phyloP scores from a whole-genome alignment of 345 rosid species.

The Adansonia digitata region DNA sequence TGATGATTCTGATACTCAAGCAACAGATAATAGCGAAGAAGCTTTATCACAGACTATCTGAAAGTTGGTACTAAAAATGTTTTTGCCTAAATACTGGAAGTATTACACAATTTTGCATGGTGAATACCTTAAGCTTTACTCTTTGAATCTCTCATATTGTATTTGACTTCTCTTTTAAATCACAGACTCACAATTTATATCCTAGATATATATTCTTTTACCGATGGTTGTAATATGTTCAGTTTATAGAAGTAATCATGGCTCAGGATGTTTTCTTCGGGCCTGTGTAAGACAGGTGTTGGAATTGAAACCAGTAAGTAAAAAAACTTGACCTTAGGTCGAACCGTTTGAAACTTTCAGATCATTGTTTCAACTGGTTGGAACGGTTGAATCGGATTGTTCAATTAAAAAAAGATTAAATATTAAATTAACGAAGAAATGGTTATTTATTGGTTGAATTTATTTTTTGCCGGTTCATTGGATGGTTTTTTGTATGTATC shows the following conservation, averaged over 20 bases:
- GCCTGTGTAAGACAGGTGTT: not conserved
- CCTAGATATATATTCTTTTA: not conserved
- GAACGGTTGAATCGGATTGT: too few species aligned
- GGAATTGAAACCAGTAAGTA: too few species aligned
- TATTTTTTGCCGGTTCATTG: too few species aligned
- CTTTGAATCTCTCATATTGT: not conserved
- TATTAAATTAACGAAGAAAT: too few species aligned
- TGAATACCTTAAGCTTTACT: not conserved
- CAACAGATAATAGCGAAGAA: conserved; percentile 36
- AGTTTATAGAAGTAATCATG: not conserved
- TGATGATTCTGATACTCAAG: conserved; percentile 18
- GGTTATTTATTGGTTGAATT: too few species aligned
- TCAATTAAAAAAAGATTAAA: too few species aligned
- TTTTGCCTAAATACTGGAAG: not conserved
- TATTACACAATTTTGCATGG: not conserved
- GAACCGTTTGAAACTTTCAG: too few species aligned
- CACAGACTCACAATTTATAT: not conserved
- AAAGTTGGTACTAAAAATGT: not conserved
- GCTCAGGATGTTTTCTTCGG: not conserved
- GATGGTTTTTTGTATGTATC: too few species aligned
- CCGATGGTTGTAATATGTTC: not conserved
- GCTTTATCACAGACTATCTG: conserved; percentile 27
- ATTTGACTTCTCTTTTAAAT: not conserved
- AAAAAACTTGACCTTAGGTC: too few species aligned
- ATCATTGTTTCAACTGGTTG: too few species aligned